Percentiles rank a stretch among this genome's conserved stretches.
Conservation (phyloP, 805 yeast species). For the Candida berthetii region DNA sequence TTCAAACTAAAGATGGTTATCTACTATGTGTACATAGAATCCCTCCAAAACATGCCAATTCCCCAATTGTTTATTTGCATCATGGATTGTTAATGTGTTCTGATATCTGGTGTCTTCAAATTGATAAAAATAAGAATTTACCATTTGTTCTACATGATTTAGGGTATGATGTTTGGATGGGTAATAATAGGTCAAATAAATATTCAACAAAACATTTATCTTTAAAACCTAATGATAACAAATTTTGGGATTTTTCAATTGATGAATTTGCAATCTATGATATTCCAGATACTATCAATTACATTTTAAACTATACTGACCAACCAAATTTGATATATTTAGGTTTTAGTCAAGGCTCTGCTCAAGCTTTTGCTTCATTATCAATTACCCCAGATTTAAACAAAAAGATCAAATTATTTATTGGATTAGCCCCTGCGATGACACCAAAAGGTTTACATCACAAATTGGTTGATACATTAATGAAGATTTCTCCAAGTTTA, state of each 20-base stretch:
- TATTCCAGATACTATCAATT: slow-evolving; percentile 79
- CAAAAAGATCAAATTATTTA: slow-evolving; percentile 44
- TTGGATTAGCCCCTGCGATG: slow-evolving; percentile 92
- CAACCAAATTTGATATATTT: slow-evolving; percentile 61
- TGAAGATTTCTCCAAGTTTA: slow-evolving; percentile 71
- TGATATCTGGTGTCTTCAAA: slow-evolving; percentile 67
- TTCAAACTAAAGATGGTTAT: slow-evolving; percentile 72
- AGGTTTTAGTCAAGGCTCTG: slow-evolving; percentile 93
- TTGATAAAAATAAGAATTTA: slow-evolving; percentile 43
- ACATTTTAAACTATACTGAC: slow-evolving; percentile 50
- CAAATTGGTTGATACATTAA: slow-evolving; percentile 65
- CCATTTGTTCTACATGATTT: slow-evolving; percentile 73
- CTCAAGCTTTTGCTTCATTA: slow-evolving; percentile 88
- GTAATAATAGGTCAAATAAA: slow-evolving; percentile 90
- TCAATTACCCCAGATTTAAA: slow-evolving; percentile 63
- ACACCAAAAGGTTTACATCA: slow-evolving; percentile 83
- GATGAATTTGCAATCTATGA: slow-evolving; percentile 93
- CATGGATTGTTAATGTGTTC: slow-evolving; percentile 90
- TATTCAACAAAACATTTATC: slow-evolving; percentile 74
- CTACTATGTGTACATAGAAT: slow-evolving; percentile 71
- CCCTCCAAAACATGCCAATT: slow-evolving; percentile 26
- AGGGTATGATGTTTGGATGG: slow-evolving; percentile 94
- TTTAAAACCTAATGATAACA: slow-evolving; percentile 29
- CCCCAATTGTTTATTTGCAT: slow-evolving; percentile 71
- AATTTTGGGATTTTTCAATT: slow-evolving; percentile 85